Conservation (phyloP, 805 yeast species). For the Myxozyma udenii region DNA sequence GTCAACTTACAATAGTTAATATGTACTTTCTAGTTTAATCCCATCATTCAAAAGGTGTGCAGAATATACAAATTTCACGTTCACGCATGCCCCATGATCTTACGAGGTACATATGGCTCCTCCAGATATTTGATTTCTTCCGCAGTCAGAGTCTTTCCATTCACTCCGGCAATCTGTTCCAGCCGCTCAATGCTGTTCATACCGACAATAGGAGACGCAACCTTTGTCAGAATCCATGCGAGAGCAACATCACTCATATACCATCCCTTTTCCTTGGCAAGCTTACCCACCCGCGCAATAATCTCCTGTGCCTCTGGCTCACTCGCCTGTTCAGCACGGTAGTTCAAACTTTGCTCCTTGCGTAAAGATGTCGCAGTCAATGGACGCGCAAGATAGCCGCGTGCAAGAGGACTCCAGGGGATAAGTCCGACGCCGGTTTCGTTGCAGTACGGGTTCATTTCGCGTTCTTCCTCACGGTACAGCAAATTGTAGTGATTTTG, state of each 20-base stretch:
- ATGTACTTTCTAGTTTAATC: no score
- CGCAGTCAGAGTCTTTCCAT: constrained; percentile 42
- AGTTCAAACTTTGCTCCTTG: constrained; percentile 7
- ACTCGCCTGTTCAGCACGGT: constrained; percentile 10
- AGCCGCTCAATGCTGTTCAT: constrained; percentile 48
- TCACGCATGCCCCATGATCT: constrained; percentile 17
- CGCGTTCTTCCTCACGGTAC: constrained; percentile 64
- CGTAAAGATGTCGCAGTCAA: constrained; percentile 15
- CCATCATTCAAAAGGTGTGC: no score
- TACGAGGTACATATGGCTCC: constrained; percentile 35
- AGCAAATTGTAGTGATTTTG: constrained; percentile 58
- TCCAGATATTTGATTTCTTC: constrained; percentile 38
- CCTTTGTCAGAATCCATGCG: constrained; percentile 55
- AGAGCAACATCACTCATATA: constrained; percentile 54
- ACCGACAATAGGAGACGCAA: constrained; percentile 56
- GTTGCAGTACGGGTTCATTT: constrained; percentile 55
- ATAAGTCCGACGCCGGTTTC: constrained; percentile 53
- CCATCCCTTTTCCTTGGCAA: constrained; percentile 48
- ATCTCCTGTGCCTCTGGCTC: constrained; percentile 35
- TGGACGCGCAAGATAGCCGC: constrained; percentile 56
- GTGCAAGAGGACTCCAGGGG: constrained; percentile 61
- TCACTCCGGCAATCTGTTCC: constrained; percentile 50
- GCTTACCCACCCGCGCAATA: constrained; percentile 48
- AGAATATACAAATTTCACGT: no score
- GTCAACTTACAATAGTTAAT: no score